These are phyloP conservation scores for Peniophora sp. DNA, from an alignment of 1,284 basidiomycete species.

Conservation along the genomic window DNA sequence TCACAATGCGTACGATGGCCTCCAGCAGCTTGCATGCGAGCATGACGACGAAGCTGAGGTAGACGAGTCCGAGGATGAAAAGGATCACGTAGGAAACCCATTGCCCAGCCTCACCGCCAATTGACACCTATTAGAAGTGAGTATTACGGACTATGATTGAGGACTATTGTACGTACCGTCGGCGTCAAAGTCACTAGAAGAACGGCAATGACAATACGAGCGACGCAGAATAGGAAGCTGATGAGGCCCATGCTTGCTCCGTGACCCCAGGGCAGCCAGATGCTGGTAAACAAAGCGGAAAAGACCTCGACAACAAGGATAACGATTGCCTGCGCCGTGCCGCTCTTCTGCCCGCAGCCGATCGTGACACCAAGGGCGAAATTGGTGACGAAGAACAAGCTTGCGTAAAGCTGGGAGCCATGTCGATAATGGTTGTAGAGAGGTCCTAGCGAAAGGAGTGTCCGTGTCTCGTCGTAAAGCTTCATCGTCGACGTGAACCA, in stretches of 20 bases:
- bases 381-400: slow-evolving; percentile 75
- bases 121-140: slow-evolving; percentile 55
- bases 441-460: slow-evolving; percentile 86
- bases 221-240: slow-evolving; percentile 86
- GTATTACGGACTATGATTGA: slow-evolving; percentile 10
- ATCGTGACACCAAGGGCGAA: slow-evolving; percentile 78
- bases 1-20: slow-evolving; percentile 72
- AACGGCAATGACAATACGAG: slow-evolving; percentile 84
- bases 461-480: slow-evolving; percentile 90
- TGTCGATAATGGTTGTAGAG: slow-evolving; percentile 94
- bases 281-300: slow-evolving; percentile 77
- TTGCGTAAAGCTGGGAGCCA: slow-evolving; percentile 85
- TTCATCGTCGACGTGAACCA: slow-evolving; percentile 79
- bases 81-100: slow-evolving; percentile 95
- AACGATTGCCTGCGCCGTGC: slow-evolving; percentile 86
- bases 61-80: slow-evolving; percentile 80
- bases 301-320: slow-evolving; percentile 81
- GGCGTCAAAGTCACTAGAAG: slow-evolving; percentile 84
- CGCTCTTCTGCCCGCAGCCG: slow-evolving; percentile 84
- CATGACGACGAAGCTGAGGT: slow-evolving; percentile 75
- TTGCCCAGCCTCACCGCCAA: slow-evolving; percentile 68
- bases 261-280: slow-evolving; percentile 95
- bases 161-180: slow-evolving; percentile 49
- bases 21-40: slow-evolving; percentile 82
- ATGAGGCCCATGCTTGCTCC: slow-evolving; percentile 94